Evolutionary conservation across 257 asterid species (phyloP).

Genomic region (Scutellaria minor): DNA sequence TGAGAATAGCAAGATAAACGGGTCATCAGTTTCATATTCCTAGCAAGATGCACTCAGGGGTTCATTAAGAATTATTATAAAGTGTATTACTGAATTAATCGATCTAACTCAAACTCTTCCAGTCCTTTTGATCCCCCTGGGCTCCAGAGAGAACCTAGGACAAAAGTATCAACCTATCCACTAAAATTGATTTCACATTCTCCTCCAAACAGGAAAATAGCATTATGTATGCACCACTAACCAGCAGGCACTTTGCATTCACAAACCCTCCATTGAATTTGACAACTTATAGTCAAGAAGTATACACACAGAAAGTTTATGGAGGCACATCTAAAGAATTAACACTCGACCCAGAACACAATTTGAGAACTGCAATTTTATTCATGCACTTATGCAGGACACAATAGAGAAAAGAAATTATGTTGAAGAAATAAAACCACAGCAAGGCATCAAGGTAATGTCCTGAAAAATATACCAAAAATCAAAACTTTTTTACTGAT

Average conservation of each 20-base stretch:
- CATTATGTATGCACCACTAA: background rate
- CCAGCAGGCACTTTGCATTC: constrained; percentile 1
- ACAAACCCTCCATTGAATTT: constrained; percentile 6
- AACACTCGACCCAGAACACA: background rate
- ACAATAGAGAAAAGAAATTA: background rate
- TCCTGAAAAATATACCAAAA: constrained; percentile 5
- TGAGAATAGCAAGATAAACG: constrained; percentile 11
- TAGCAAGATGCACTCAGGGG: constrained; percentile 15
- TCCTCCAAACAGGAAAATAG: constrained; percentile 24
- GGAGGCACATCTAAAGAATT: background rate
- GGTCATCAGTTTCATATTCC: background rate
- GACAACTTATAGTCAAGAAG: background rate
- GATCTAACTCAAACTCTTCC: background rate
- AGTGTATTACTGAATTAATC: background rate
- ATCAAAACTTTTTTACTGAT: background rate
- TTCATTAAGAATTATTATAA: background rate
- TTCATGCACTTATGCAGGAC: background rate
- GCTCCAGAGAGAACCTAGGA: background rate
- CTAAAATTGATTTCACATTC: background rate
- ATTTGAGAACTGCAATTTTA: background rate
- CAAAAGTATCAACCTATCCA: background rate
- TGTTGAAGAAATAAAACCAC: background rate
- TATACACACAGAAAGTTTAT: background rate
- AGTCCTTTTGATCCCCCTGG: background rate
- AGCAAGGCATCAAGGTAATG: background rate